phyloP scores from a whole-genome alignment of 108 stramenopile genomes.

The Asterionellopsis glacialis region DNA sequence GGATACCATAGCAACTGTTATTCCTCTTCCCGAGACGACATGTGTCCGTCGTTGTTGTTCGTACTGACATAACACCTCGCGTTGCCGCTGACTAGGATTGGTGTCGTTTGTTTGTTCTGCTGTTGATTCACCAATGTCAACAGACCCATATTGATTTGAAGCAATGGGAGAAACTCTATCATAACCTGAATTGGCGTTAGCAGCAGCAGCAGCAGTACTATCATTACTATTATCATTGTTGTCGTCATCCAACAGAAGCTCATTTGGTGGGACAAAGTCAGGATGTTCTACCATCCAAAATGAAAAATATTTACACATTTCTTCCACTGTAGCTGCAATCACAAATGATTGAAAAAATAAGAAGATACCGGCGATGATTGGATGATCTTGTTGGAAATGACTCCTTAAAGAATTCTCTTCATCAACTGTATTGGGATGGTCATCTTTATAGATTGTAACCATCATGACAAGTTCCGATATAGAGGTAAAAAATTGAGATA shows the following conservation, averaged over 20 bases:
- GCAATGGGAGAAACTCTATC: too few relatives aligned
- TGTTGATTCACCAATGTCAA: background rate
- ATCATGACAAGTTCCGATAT: background rate
- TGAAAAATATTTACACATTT: slow-evolving; percentile 49
- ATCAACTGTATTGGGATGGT: background rate
- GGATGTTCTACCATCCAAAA: slow-evolving; percentile 49
- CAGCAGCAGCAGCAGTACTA: background rate
- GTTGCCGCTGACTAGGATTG: background rate
- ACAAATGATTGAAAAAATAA: slow-evolving; percentile 35
- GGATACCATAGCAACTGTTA: slow-evolving; percentile 81
- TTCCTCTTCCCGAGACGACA: slow-evolving; percentile 32
- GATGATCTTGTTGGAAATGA: background rate
- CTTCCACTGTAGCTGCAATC: slow-evolving; percentile 46
- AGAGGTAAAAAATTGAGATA: background rate
- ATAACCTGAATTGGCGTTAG: background rate
- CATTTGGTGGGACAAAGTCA: slow-evolving; percentile 39
- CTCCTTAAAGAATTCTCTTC: background rate
- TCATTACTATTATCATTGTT: background rate
- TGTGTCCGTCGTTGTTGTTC: background rate
- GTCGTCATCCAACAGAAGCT: slow-evolving; percentile 25
- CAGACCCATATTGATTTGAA: too few relatives aligned
- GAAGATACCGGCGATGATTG: slow-evolving; percentile 22
- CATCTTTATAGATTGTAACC: background rate
- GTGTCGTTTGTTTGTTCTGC: background rate
- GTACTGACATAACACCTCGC: background rate